Conservation (phyloP, 306 rosid species). For the Clitoria ternatea region DNA sequence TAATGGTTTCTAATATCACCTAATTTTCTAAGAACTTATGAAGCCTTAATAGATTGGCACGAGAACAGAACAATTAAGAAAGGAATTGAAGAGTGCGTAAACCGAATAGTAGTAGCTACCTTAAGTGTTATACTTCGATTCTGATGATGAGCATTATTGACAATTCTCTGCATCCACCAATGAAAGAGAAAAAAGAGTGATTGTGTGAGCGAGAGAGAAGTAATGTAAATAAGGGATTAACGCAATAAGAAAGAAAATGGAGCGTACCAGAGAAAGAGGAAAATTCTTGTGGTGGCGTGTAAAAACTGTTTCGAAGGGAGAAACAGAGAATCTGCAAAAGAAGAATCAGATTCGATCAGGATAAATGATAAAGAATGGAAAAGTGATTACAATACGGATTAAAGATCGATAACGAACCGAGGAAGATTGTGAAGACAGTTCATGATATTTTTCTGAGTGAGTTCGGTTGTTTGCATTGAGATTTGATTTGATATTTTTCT, state of each 20-base stretch:
- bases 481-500: background rate
- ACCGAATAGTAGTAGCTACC: slow-evolving; percentile 40
- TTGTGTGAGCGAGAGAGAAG: background rate
- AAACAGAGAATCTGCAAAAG: slow-evolving; percentile 50
- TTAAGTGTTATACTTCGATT: slow-evolving; percentile 50
- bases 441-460: slow-evolving; percentile 35
- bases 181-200: background rate
- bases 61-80: background rate
- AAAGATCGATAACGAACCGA: slow-evolving; percentile 49
- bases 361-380: background rate
- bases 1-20: background rate
- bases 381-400: background rate
- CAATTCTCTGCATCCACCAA: slow-evolving; percentile 36
- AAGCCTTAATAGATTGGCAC: background rate
- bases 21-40: background rate
- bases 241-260: background rate
- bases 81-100: background rate
- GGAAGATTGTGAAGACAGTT: slow-evolving; percentile 62
- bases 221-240: background rate
- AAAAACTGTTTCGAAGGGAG: slow-evolving; percentile 41
- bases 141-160: slow-evolving; percentile 33
- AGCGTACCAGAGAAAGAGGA: slow-evolving; percentile 39
- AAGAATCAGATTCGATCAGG: background rate
- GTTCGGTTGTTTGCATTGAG: background rate
- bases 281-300: slow-evolving; percentile 34